phyloP scores from a whole-genome alignment of 176 grass and related monocot genomes.

The Triticum aestivum region DNA sequence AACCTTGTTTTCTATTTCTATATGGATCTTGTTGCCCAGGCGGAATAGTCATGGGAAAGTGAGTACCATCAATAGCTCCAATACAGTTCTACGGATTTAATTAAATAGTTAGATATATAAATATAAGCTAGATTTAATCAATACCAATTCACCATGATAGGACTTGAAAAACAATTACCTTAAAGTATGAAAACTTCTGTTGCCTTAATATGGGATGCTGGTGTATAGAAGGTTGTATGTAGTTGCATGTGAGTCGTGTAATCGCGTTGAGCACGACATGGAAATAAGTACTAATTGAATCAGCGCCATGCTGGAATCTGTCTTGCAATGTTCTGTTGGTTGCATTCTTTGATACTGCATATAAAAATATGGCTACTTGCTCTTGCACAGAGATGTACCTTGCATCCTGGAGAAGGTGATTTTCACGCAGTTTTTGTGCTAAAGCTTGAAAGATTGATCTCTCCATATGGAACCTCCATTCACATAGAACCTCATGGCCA shows the following conservation, averaged over 20 bases:
- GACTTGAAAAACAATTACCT: neutral
- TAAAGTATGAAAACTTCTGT: slow-evolving; percentile 7
- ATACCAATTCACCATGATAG: neutral
- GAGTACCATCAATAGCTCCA: neutral
- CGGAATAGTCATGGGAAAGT: neutral
- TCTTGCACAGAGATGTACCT: neutral
- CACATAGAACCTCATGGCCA: neutral
- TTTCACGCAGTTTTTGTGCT: neutral
- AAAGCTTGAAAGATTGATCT: neutral
- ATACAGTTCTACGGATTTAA: neutral
- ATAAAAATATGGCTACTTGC: neutral
- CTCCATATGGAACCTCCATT: neutral
- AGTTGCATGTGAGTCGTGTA: slow-evolving; percentile 13
- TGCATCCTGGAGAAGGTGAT: neutral
- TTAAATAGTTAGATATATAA: neutral
- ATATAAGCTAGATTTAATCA: neutral
- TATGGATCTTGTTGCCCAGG: too few species aligned
- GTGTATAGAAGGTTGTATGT: neutral
- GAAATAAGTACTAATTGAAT: neutral
- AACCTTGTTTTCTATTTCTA: too few species aligned
- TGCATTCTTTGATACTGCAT: slow-evolving; percentile 16
- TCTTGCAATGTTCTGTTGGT: neutral
- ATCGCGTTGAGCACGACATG: neutral
- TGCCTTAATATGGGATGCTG: neutral
- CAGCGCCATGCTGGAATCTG: slow-evolving; percentile 2